Evolutionary conservation across 1,139 yeast species (phyloP).

Genomic region (Geotrichum macrosporum): DNA sequence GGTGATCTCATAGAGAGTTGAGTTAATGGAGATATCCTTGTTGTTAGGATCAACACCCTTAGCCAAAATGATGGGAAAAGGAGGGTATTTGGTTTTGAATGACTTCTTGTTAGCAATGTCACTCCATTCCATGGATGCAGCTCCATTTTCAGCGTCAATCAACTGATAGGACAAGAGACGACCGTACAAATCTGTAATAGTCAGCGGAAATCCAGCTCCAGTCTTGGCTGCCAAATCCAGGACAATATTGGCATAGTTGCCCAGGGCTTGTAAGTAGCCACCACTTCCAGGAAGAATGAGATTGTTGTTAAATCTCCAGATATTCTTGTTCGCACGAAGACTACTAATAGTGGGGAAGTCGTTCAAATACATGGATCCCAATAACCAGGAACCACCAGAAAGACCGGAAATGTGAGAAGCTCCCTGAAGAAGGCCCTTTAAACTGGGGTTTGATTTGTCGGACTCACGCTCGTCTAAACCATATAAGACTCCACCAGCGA

Average conservation of each 20-base stretch:
- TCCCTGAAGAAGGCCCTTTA: slow-evolving; percentile 74
- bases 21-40: slow-evolving; percentile 51
- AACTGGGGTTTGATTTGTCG: slow-evolving; percentile 48
- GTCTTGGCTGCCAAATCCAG: slow-evolving; percentile 52
- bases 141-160: slow-evolving; percentile 50
- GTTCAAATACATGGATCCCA: slow-evolving; percentile 71
- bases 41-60: slow-evolving; percentile 66
- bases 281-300: slow-evolving; percentile 12
- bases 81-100: slow-evolving; percentile 62
- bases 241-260: slow-evolving; percentile 46
- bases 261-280: slow-evolving; percentile 38
- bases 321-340: slow-evolving; percentile 45
- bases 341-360: slow-evolving; percentile 71
- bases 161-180: slow-evolving; percentile 70
- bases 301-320: slow-evolving; percentile 63
- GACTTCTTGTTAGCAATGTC: slow-evolving; percentile 49
- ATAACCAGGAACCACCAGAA: slow-evolving; percentile 84
- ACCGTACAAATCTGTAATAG: slow-evolving; percentile 86
- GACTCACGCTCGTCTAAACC: slow-evolving; percentile 67
- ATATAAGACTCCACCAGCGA: slow-evolving; percentile 72
- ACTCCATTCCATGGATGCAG: slow-evolving; percentile 63
- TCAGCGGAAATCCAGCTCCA: slow-evolving; percentile 63
- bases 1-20: slow-evolving; percentile 72
- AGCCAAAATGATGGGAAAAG: slow-evolving; percentile 77
- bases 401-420: slow-evolving; percentile 72